These are phyloP conservation scores for Otatea glauca DNA, from an alignment of 176 grass and related monocot genomes.

Conservation along the genomic window DNA sequence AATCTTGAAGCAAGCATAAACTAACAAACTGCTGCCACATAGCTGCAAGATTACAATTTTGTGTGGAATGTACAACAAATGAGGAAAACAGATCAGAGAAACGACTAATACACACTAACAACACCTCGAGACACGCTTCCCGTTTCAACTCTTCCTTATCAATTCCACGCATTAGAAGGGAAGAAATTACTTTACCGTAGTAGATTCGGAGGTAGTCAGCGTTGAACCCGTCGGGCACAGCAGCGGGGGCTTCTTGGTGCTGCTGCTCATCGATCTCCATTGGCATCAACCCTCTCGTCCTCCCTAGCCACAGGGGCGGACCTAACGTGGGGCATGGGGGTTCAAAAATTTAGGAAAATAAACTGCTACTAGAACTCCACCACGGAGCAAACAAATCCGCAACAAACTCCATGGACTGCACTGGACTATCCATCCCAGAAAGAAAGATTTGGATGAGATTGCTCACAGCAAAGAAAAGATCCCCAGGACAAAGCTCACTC, in stretches of 20 bases:
- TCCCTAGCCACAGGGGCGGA: too few relatives aligned
- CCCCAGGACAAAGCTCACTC: too few relatives aligned
- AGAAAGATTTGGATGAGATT: too few relatives aligned
- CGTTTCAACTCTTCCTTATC: background rate
- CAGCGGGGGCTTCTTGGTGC: constrained; percentile 21
- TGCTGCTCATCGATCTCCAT: constrained; percentile 66
- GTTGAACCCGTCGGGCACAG: constrained; percentile 51
- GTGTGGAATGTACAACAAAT: background rate
- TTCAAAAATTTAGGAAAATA: too few relatives aligned
- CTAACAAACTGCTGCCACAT: background rate
- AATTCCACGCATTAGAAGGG: background rate
- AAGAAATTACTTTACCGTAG: constrained; percentile 63
- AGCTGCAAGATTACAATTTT: background rate
- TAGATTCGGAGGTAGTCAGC: constrained; percentile 79
- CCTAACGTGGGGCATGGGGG: too few relatives aligned
- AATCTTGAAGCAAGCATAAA: background rate
- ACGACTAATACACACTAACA: background rate
- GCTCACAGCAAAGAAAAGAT: too few relatives aligned
- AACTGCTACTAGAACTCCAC: too few relatives aligned
- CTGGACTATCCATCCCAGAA: too few relatives aligned
- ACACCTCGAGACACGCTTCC: background rate
- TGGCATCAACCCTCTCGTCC: constrained; percentile 28
- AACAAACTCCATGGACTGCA: too few relatives aligned
- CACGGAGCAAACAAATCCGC: too few relatives aligned
- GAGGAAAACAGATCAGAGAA: background rate